Evolutionary conservation across 148 eudicot genomes (phyloP), one percentile per base, ranked within the genome.

Genomic region (Chenopodium berlandieri): DNA sequence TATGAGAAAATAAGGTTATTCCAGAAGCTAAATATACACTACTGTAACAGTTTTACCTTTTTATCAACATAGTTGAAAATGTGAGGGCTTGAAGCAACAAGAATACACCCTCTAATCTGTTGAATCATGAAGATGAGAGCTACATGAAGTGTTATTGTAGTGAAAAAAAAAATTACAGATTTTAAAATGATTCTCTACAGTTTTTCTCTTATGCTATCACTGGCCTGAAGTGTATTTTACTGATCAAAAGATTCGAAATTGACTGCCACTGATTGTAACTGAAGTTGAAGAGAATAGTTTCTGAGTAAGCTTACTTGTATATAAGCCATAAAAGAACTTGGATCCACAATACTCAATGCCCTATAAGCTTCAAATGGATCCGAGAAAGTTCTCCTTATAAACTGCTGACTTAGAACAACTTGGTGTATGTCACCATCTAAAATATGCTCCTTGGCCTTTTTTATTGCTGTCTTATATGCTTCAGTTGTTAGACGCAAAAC

Each of bases 51-150:
- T 22, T 3, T 64, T 86, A 90, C 98, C 95, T 88, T 89, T 86
- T 91, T 88, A 73, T 73, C 83, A 73, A 90, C 92, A 77, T 91
- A 91, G 70, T 93, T 90, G 81, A 92, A 93, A 81, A 89, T 89
- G 85, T 94, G 94, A n/a, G 95, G 95, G 83, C 99, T 92, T 85
- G 99, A 94, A 83, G 93, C 97, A 91, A 96, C 99, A 77, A 96
- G 80, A 60, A 92, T 84, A 84, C 90, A 91, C 73, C 98, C 98
- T 84, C 94, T 91, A 72, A 94, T 97, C 99, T 96, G 89, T 67
- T 5, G 64, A 31, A 72, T 72, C 19, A 56, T 20, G 48, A 64
- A 79, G n/a, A 65, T 23, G 32, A 30, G 32, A 79, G 37, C 78
- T 78, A 65, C 25, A 78, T 19, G 34, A 14, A 46, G 60, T 56